Evolutionary conservation across 2,329 filamentous ascomycete species (phyloP).

Genomic region (Penicillium concentricum): DNA sequence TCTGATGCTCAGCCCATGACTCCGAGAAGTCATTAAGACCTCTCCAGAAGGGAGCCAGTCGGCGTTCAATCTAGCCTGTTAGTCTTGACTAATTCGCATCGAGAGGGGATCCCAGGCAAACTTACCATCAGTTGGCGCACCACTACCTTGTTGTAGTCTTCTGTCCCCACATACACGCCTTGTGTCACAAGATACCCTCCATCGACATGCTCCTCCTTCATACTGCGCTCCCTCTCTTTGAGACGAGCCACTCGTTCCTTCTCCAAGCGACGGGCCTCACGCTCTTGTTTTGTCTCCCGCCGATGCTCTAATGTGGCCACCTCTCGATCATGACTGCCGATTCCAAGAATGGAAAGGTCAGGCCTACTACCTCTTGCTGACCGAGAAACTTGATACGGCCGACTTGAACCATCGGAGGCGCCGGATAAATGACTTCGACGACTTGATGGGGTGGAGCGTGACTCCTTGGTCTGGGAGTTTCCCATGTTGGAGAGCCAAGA

Average conservation of each 20-base stretch:
- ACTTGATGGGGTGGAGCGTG: conserved; percentile 33
- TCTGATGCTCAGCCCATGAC: conserved; percentile 90
- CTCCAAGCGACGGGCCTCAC: conserved; percentile 81
- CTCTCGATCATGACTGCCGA: conserved; percentile 53
- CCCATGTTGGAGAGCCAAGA: conserved; percentile 36
- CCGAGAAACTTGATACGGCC: conserved; percentile 41
- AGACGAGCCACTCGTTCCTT: conserved; percentile 72
- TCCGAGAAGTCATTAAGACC: conserved; percentile 85
- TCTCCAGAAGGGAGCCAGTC: conserved; percentile 91
- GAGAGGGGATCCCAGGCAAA: background rate
- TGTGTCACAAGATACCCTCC: conserved; percentile 93
- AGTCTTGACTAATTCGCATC: conserved; percentile 12
- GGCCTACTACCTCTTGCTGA: conserved; percentile 55
- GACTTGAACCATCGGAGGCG: conserved; percentile 30
- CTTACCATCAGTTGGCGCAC: conserved; percentile 88
- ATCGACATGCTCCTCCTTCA: conserved; percentile 89
- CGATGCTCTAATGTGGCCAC: conserved; percentile 57
- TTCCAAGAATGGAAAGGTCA: conserved; percentile 60
- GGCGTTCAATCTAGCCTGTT: conserved; percentile 76
- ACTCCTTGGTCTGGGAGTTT: conserved; percentile 49
- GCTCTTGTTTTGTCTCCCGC: conserved; percentile 85
- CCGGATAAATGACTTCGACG: conserved; percentile 32
- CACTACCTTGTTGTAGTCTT: conserved; percentile 87
- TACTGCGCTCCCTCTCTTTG: conserved; percentile 85
- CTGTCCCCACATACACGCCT: conserved; percentile 85